These are phyloP conservation scores for Backusella circina DNA, from an alignment of 192 early-diverging fungal species.

Conservation along the genomic window DNA sequence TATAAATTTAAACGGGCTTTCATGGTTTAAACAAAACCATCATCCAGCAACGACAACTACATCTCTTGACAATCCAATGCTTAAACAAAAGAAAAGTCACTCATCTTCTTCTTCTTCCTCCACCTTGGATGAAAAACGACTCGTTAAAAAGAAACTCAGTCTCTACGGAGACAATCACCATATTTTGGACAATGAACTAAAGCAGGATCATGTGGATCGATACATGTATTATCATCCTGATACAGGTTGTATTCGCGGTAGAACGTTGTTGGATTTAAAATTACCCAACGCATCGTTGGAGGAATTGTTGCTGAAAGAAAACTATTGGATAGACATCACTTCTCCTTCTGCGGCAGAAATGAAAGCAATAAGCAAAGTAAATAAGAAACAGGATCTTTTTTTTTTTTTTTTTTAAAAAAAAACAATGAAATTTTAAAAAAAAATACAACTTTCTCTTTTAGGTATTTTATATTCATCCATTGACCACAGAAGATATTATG, in stretches of 20 bases:
- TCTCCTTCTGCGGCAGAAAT: slow-evolving; percentile 53
- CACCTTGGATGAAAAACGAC: background rate
- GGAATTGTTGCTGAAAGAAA: slow-evolving; percentile 36
- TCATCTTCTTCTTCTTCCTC: background rate
- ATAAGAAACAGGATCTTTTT: background rate
- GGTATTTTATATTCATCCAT: slow-evolving; percentile 73
- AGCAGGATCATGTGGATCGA: slow-evolving; percentile 22
- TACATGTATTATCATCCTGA: slow-evolving; percentile 67
- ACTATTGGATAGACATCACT: slow-evolving; percentile 69
- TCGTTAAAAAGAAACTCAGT: slow-evolving; percentile 8
- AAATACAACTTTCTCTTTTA: background rate
- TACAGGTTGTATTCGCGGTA: slow-evolving; percentile 56
- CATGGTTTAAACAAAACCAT: background rate
- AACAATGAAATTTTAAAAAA: background rate
- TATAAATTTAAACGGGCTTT: background rate
- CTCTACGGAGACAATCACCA: slow-evolving; percentile 19
- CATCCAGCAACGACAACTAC: background rate
- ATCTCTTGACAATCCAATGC: background rate
- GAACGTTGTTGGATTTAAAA: slow-evolving; percentile 50
- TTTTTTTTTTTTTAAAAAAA: background rate
- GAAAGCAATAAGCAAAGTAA: slow-evolving; percentile 42
- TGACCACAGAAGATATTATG: slow-evolving; percentile 86
- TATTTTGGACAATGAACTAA: background rate
- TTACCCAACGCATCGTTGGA: slow-evolving; percentile 37
- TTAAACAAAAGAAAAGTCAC: background rate